A percentile compares a stretch with the other conserved stretches of the same genome.
Evolutionary conservation across 805 yeast genomes (phyloP).

Genomic region (Lachancea cidri): DNA sequence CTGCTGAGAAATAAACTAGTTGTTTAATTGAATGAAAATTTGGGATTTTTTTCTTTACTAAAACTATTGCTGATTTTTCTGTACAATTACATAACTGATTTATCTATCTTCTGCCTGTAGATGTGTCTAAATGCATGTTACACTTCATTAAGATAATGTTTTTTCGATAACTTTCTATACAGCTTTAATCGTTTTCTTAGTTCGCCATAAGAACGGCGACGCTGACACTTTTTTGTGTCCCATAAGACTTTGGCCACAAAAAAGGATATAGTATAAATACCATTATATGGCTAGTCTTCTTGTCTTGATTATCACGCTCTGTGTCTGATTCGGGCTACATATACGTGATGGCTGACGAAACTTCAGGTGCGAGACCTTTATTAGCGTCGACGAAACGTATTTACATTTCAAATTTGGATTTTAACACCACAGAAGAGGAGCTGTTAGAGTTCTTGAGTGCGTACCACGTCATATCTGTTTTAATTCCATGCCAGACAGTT

Average conservation of each 20-base stretch:
- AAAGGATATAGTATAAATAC: too few relatives aligned
- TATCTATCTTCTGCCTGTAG: background rate
- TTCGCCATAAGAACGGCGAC: too few relatives aligned
- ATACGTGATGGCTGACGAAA: background rate
- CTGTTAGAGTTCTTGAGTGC: constrained; percentile 41
- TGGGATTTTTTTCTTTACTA: background rate
- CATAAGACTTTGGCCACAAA: too few relatives aligned
- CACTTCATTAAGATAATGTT: background rate
- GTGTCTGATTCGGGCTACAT: too few relatives aligned
- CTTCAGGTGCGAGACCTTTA: background rate
- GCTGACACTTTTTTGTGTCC: too few relatives aligned
- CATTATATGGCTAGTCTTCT: too few relatives aligned
- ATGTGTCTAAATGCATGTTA: constrained; percentile 1
- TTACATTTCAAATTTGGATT: constrained; percentile 51
- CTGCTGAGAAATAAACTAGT: constrained; percentile 33
- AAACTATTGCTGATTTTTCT: background rate
- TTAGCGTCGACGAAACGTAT: constrained; percentile 31
- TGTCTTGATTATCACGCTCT: too few relatives aligned
- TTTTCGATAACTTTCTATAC: too few relatives aligned
- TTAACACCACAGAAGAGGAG: constrained; percentile 48
- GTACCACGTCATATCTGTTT: constrained; percentile 39
- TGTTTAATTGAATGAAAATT: background rate
- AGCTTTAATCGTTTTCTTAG: too few relatives aligned
- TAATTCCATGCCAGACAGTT: constrained; percentile 52
- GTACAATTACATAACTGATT: constrained; percentile 1